Evolutionary conservation across 805 yeast genomes (phyloP), one percentile per base, ranked within the genome.

Genomic region (Candida michaelii): DNA sequence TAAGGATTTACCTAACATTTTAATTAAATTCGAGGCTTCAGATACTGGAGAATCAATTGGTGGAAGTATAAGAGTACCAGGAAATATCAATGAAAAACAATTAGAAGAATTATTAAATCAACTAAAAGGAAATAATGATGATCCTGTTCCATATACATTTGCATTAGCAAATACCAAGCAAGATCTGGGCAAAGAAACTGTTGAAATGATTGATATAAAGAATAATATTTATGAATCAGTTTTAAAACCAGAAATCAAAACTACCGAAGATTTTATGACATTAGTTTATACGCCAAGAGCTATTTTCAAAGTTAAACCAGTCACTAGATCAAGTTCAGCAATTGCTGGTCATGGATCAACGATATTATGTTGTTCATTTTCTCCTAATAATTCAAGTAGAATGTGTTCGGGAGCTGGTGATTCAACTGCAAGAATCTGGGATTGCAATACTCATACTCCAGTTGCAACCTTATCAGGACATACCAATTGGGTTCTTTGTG

Each of bases 401-500:
- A 81, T 90, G 84, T 93, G 87, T 30, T 85, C 97, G 0, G 99
- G 99, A 27, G 88, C 97, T 5, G 99, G 99, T 34, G 99, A 93
- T 63, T 79, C 84, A 27, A 90, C 98, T 7, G 97, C 98, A 2
- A 74, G 98, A 59, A 78, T 91, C 36, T 93, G 99, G 99, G 97
- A 90, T 65, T 86, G 96, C 62, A 83, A 89, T 54, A 90, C 98
- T 0, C 93, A 88, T 52, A 93, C 99, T 0, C 96, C 97, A 7
- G 69, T 83, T 57, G 76, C 80, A 47, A 87, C 95, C 0, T 67
- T 93, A 40, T 56, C 72, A 4, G 98, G 98, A 1, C 99, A 93
- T 57, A 69, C 79, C 9, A 89, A 90, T 66, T 93, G 97, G 97
- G 98, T 93, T 5, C 69, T 93, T 34, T 85, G 95, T 60, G 96